Base-by-base conservation (phyloP, 257 asterid genomes). In the Eucommia ulmoides region DNA sequence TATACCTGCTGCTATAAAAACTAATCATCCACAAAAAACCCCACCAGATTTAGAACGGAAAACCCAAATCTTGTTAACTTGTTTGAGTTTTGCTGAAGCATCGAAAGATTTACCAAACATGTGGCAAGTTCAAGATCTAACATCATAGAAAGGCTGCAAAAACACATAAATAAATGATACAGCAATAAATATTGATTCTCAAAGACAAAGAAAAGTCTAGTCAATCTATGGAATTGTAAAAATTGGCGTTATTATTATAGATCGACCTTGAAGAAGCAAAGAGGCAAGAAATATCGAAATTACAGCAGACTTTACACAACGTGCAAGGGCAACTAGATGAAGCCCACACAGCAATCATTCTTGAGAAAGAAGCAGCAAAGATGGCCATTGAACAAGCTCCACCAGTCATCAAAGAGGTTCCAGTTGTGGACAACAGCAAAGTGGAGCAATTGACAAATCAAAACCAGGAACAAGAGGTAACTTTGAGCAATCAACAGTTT, bases 371-470 rank as follows among this genome's bases (percentile, higher is more conserved):
- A 73, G 80, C 94, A 25, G 94, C 94, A 60, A 80, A 76, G 66
- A 63, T 67, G 67, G 93, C 97, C 61, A 80, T 83, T 46, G 97
- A 83, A 70, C 80, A 83, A 69, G 94, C 91, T 53, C 93, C 97
- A 54, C 97, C 93, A 24, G 85, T 87, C 62, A 74, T 87, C 78
- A 76, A 74, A 66, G 97, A 87, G 75, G 91, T 83, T 23, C 83
- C 97, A 11, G 73, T 83, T 59, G 62, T 87, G 57, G 93, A 87
- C 68, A 83, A 70, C 73, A 71, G 79, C 60, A 78, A 73, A 70
- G 80, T 83, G 70, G 94, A 83, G 78, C 66, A 70, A 62, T 56
- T 83, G 78, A 78, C 91, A 60, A 71, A 53, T 62, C 80, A 76
- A 69, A 83, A 83, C 74, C 70, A 67, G 23, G 78, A 78, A 62